Conservation (phyloP, 768 basidiomycete species). For the Flagelloscypha sp. region DNA sequence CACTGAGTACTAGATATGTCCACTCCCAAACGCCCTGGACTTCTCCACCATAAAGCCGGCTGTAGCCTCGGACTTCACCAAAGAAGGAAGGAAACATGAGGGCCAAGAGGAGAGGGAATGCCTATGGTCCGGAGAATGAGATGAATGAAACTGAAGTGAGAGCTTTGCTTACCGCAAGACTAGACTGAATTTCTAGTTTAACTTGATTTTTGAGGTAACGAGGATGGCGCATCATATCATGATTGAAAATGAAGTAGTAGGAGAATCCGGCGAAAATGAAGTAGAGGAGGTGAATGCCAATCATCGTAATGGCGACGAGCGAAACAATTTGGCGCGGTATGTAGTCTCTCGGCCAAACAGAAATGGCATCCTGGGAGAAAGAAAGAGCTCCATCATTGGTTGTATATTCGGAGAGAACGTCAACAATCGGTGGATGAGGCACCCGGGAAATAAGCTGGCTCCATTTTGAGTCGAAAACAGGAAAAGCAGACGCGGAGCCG, state of each 20-base stretch:
- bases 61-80: slow-evolving; percentile 82
- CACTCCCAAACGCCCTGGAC: slow-evolving; percentile 75
- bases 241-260: slow-evolving; percentile 85
- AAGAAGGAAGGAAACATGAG: slow-evolving; percentile 93
- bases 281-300: slow-evolving; percentile 82
- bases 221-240: slow-evolving; percentile 92
- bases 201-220: slow-evolving; percentile 88
- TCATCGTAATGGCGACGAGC: slow-evolving; percentile 57
- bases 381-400: slow-evolving; percentile 17
- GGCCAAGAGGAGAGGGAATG: slow-evolving; percentile 76
- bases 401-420: slow-evolving; percentile 25
- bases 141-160: no score
- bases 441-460: slow-evolving; percentile 44
- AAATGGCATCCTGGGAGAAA: slow-evolving; percentile 23
- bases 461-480: slow-evolving; percentile 36
- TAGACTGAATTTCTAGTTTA: slow-evolving; percentile 65
- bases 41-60: slow-evolving; percentile 72
- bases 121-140: no score
- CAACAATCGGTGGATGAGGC: slow-evolving; percentile 46
- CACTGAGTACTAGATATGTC: slow-evolving; percentile 57
- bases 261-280: slow-evolving; percentile 82
- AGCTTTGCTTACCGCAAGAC: no score
- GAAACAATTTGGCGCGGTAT: slow-evolving; percentile 73
- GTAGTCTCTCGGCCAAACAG: slow-evolving; percentile 83
- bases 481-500: slow-evolving; percentile 27